Conservation (phyloP, 441 rosid genomes). For the Biscutella laevigata region DNA sequence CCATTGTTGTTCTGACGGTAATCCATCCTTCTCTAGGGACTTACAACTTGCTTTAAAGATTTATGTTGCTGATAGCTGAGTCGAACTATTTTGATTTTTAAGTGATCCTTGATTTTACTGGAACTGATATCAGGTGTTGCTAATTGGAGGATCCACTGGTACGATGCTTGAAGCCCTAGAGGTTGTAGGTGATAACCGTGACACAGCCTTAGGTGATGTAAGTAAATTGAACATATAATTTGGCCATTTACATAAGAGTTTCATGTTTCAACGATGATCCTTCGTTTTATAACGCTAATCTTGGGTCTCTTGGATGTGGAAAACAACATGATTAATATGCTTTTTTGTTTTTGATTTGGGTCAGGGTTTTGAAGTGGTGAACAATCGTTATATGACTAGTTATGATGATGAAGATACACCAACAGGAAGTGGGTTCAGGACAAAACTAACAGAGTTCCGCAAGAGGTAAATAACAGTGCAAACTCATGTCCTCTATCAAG, state of each 20-base stretch:
- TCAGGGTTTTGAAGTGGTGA: slow-evolving; percentile 52
- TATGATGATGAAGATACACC: slow-evolving; percentile 49
- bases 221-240: slow-evolving; percentile 19
- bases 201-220: slow-evolving; percentile 59
- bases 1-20: slow-evolving; percentile 94
- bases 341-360: neutral
- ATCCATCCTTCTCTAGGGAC: slow-evolving; percentile 14
- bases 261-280: neutral
- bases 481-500: neutral
- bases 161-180: slow-evolving; percentile 94
- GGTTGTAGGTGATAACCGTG: slow-evolving; percentile 77
- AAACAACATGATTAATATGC: neutral
- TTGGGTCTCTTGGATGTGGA: neutral
- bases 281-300: neutral
- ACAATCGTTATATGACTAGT: slow-evolving; percentile 47
- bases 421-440: slow-evolving; percentile 66
- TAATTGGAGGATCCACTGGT: slow-evolving; percentile 97
- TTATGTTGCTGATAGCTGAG: slow-evolving; percentile 4
- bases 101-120: neutral
- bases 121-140: slow-evolving; percentile 46
- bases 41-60: neutral
- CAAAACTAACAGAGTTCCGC: slow-evolving; percentile 81
- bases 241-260: neutral
- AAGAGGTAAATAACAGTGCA: slow-evolving; percentile 36
- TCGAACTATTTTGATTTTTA: neutral